Base-by-base conservation (phyloP, 2,329 filamentous ascomycete species). In the Arthroderma uncinatum region DNA sequence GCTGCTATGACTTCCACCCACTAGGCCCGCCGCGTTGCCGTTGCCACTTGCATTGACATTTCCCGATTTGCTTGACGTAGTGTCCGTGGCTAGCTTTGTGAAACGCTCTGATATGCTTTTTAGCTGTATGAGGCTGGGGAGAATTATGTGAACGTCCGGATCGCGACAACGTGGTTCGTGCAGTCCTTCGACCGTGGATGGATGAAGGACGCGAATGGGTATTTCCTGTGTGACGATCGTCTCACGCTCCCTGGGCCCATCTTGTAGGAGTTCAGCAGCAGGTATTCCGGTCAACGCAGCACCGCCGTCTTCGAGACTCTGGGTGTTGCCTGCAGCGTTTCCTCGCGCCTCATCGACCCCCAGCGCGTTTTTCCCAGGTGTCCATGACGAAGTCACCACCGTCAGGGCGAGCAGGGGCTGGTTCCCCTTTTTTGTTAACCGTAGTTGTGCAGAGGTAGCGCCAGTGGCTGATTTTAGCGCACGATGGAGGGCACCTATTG, bases 21-120 rank as follows among this genome's bases (percentile, higher is more conserved):
- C 59, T 57, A 62, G 19, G 70, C 67, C 40, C 10, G 28, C 9
- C 4, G 28, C 40, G 25, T 30, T 44, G 28, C 53, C 23, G 19
- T 40, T 36, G 14, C 57, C 53, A 14, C 74, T 73, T 25, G 74
- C 68, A 57, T 60, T 56, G 53, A 61, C 44, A 56, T 59, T 39
- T 61, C 61, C 2, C 59, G 56, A 42, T 36, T 56, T 53, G 7
- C 62, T 63, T 33, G 60, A 61, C 10, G 57, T 54, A 4, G 72
- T 75, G 21, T 77, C 74, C 39, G 63, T 64, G 1, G 88, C 89
- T 2, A 97, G 82, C 67, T 88, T 92, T 42, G 90, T 97, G 73
- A 97, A 97, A 55, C 93, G 85, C 70, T 98, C 93, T 2, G 89
- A 95, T 61, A 98, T 93, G 61, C 86, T 86, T 69, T 97, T 96